Evolutionary conservation across 805 yeast genomes (phyloP), one percentile per base, ranked within the genome.

Genomic region (Jamesozyma lodderae): DNA sequence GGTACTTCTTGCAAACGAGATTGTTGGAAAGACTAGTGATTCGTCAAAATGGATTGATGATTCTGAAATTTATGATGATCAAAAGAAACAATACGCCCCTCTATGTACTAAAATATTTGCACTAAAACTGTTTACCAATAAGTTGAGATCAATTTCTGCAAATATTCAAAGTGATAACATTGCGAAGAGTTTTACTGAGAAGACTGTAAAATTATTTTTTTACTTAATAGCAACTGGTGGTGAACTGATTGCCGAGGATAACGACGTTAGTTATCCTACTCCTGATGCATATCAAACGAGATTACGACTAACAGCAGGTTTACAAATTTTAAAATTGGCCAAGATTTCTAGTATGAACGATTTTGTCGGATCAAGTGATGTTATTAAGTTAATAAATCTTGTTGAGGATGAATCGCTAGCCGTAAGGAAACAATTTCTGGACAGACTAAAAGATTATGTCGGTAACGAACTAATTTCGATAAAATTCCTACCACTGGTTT

Each of bases 191-290:
- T 60, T 70, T 30, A 75, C 81, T 0, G 73, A 69, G 39, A 84
- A 86, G 13, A 77, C 82, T 0, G 59, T 85, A 43, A 82, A 80
- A 48, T 60, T 86, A 20, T 65, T 86, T 22, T 66, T 74, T 24
- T 74, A 86, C 1, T 63, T 83, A 24, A 73, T 86, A 35, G 74
- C 77, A 1, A 79, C 79, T 53, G 81, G 82, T 32, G 95, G 95
- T 21, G 95, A 87, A 50, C 69, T 86, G 23, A 73, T 79, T 2
- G 45, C 71, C 37, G 55, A 59, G 41, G 43, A 54, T 18, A 66
- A 67, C 38, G 48, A 67, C 4, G 62, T 58, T 8, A 59, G 62
- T 14, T 67, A 59, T 47, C 78, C 81, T 13, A 81, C 94, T 0
- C 94, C 95, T 4, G 62, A 54, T 19, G 62, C 62, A 25, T 77